Base-by-base conservation (phyloP, 2,329 filamentous ascomycete species). In the Zalaria sp. region DNA sequence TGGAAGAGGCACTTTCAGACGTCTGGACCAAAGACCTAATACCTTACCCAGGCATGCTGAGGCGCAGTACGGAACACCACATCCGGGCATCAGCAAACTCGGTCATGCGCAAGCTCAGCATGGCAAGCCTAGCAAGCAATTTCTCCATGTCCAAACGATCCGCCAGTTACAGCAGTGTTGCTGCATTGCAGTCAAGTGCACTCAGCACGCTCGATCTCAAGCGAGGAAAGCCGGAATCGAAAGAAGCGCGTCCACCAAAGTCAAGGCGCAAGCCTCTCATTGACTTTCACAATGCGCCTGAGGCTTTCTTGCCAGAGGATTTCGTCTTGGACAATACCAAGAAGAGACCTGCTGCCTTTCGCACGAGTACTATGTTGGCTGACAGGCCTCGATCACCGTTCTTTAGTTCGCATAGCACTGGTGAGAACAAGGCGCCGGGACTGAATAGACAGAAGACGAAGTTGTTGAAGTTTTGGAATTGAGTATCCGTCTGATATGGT, bases 51-150 rank as follows among this genome's bases (percentile, higher is more conserved):
- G 86, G 86, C 1, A 88, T 94, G 75, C 68, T 61, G 59, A 76
- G 62, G 60, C 78, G 64, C 59, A 75, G 57, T 59, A 77, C 65
- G 64, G 82, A 93, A 51, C 77, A 83, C 53, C 66, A 85, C 3
- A 79, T 91, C 37, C 73, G 83, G 39, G 76, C 75, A 34, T 86
- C 82, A n/a, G 83, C 87, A 8, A 86, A 84, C 31, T 83, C 83
- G 1, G 76, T 94, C 55, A 93, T 94, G 66, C 75, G 87, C 40
- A 93, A 88, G 57, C 72, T 95, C 47, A 93, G 84, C 60, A 80
- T 85, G 53, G 80, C 81, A 38, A 87, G 80, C 57, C 81, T 91
- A 48, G 73, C 83, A 9, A 81, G 75, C 49, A 81, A 81, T 38
- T 88, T 93, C 55, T 74, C 76, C 32, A 83, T 93, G 55, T 74